phyloP scores from a whole-genome alignment of 495 filamentous ascomycete genomes.

The Hypoxylon rickii region DNA sequence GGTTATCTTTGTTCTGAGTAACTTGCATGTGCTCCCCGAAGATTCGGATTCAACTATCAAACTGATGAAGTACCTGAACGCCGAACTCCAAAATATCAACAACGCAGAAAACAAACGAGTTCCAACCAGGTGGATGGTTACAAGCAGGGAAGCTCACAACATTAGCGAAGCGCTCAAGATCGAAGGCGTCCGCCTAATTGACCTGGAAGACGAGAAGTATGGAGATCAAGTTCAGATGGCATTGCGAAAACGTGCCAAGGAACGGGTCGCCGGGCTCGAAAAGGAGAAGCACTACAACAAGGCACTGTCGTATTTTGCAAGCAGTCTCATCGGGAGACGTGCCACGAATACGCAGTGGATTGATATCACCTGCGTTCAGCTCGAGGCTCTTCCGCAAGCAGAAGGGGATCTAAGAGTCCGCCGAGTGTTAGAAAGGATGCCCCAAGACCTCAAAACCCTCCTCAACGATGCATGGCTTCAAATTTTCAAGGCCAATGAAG shows the following conservation, averaged over 20 bases:
- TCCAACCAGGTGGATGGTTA: constrained; percentile 40
- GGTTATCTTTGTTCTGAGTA: constrained; percentile 46
- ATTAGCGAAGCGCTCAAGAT: constrained; percentile 32
- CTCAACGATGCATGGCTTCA: constrained; percentile 40
- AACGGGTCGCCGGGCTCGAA: constrained; percentile 30
- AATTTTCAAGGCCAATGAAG: constrained; percentile 45
- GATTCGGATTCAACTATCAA: constrained; percentile 45
- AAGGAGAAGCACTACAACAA: constrained; percentile 43
- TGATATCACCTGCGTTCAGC: constrained; percentile 41
- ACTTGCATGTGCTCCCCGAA: constrained; percentile 42
- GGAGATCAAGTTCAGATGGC: constrained; percentile 38
- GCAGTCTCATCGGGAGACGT: constrained; percentile 41
- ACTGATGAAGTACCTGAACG: constrained; percentile 36
- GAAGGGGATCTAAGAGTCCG: constrained; percentile 39
- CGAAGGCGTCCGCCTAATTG: constrained; percentile 27
- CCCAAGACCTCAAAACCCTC: constrained; percentile 39
- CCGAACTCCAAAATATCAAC: constrained; percentile 28
- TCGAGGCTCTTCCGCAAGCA: constrained; percentile 35
- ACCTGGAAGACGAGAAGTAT: constrained; percentile 40
- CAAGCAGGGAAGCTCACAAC: constrained; percentile 39
- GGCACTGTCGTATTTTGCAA: constrained; percentile 42
- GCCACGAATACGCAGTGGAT: constrained; percentile 46
- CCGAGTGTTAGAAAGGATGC: constrained; percentile 39
- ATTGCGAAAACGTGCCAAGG: constrained; percentile 35
- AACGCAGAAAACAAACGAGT: constrained; percentile 22